Percentiles rank a stretch among this genome's conserved stretches.
Conservation (phyloP, 768 basidiomycete species). For the Mycena indigotica region DNA sequence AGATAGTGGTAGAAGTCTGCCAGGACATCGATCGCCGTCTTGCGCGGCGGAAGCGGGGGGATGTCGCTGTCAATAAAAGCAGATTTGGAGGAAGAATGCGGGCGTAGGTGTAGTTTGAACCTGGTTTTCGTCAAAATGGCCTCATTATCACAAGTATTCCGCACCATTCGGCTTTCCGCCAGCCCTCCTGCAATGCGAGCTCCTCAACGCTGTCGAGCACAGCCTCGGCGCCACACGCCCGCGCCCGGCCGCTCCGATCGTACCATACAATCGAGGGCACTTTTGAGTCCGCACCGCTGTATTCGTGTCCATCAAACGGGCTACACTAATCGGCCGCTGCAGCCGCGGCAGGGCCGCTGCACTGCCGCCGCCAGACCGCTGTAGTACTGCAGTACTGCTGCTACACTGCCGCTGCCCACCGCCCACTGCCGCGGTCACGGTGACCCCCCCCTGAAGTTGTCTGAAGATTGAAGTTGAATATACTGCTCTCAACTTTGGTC, state of each 20-base stretch:
- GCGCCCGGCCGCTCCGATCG: slow-evolving; percentile 10
- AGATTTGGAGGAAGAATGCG: slow-evolving; percentile 33
- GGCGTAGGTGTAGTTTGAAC: slow-evolving; percentile 47
- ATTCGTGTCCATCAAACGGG: slow-evolving; percentile 6
- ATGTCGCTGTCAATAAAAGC: slow-evolving; percentile 30
- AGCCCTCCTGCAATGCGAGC: slow-evolving; percentile 3
- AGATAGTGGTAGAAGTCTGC: slow-evolving; percentile 52
- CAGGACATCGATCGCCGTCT: slow-evolving; percentile 44
- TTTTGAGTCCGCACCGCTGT: slow-evolving; percentile 20
- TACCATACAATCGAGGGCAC: slow-evolving; percentile 22
- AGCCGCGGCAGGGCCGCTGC: not conserved
- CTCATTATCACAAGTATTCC: not conserved
- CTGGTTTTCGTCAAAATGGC: slow-evolving; percentile 25
- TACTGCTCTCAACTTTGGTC: too few species aligned
- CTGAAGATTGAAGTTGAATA: too few species aligned
- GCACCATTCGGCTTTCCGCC: slow-evolving; percentile 13
- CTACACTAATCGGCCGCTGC: not conserved
- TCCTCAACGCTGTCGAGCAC: not conserved
- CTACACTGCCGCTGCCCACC: too few species aligned
- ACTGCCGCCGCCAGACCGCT: too few species aligned
- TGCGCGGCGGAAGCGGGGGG: slow-evolving; percentile 46
- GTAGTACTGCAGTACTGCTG: too few species aligned
- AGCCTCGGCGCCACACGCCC: slow-evolving; percentile 20
- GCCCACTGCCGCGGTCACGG: too few species aligned
- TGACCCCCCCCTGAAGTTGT: too few species aligned